Conservation (phyloP, 192 early-diverging fungal species). For the Backusella tarrabulga region DNA sequence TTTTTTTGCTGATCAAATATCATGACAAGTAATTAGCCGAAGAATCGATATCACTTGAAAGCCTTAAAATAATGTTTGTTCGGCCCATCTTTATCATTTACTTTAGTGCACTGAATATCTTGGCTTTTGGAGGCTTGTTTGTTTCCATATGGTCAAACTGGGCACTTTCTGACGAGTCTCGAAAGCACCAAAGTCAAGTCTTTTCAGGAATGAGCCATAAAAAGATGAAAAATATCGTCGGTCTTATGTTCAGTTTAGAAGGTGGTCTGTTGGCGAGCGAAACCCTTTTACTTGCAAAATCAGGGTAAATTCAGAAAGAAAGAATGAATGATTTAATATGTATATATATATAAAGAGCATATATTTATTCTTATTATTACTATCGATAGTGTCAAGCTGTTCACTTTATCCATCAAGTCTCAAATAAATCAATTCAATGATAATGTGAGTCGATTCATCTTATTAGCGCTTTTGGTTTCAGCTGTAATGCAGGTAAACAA, state of each 20-base stretch:
- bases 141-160: conserved; percentile 48
- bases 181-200: conserved; percentile 25
- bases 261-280: conserved; percentile 59
- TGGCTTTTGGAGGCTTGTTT: conserved; percentile 36
- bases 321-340: not conserved
- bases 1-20: not conserved
- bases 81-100: conserved; percentile 50
- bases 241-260: conserved; percentile 53
- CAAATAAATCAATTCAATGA: conserved; percentile 55
- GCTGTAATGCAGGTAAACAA: conserved; percentile 50
- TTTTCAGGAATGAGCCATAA: conserved; percentile 26
- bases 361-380: not conserved
- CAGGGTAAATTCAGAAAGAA: conserved; percentile 35
- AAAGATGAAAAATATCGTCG: conserved; percentile 49
- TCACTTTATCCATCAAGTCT: conserved; percentile 36
- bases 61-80: conserved; percentile 46
- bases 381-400: conserved; percentile 39
- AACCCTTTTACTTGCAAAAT: conserved; percentile 57
- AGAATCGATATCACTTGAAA: conserved; percentile 43
- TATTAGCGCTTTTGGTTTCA: conserved; percentile 47
- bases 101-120: conserved; percentile 48
- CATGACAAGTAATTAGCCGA: conserved; percentile 34
- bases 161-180: conserved; percentile 35
- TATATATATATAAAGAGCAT: no score
- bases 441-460: conserved; percentile 50